phyloP scores from a whole-genome alignment of 306 rosid genomes.

The Prunus fruticosa region DNA sequence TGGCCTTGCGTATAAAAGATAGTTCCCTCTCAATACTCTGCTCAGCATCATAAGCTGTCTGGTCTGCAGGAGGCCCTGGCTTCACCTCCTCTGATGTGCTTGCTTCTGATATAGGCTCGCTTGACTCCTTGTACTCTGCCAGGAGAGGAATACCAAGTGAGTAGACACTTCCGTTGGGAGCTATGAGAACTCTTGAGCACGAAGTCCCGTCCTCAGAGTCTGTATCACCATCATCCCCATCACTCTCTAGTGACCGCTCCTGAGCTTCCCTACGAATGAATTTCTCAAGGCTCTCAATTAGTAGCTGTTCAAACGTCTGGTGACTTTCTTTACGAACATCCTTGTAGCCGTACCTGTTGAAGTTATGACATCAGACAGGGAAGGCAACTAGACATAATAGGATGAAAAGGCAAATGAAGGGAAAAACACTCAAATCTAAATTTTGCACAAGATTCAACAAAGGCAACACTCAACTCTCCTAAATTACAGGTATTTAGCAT shows the following conservation, averaged over 20 bases:
- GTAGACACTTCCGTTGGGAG: slow-evolving; percentile 90
- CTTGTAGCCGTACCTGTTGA: slow-evolving; percentile 83
- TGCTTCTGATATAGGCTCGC: slow-evolving; percentile 46
- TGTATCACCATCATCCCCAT: slow-evolving; percentile 72
- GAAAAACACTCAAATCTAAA: no score
- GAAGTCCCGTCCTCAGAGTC: slow-evolving; percentile 56
- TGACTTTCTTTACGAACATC: slow-evolving; percentile 96
- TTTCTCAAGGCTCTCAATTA: slow-evolving; percentile 94
- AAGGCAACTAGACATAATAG: neutral
- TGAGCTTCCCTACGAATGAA: slow-evolving; percentile 95
- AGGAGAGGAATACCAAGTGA: slow-evolving; percentile 85
- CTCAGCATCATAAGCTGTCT: slow-evolving; percentile 58
- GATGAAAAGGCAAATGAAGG: neutral
- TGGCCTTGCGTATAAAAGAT: slow-evolving; percentile 88
- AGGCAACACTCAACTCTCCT: neutral
- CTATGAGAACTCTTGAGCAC: slow-evolving; percentile 65
- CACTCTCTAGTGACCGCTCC: slow-evolving; percentile 83
- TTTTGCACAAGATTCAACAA: neutral
- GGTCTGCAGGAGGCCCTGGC: slow-evolving; percentile 34
- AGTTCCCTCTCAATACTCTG: slow-evolving; percentile 85
- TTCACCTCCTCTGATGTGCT: slow-evolving; percentile 59
- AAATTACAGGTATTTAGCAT: neutral
- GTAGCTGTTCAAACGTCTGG: slow-evolving; percentile 89
- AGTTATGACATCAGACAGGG: neutral
- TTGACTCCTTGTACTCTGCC: slow-evolving; percentile 43